phyloP scores from a whole-genome alignment of 768 basidiomycete genomes.

The Mycena pura region DNA sequence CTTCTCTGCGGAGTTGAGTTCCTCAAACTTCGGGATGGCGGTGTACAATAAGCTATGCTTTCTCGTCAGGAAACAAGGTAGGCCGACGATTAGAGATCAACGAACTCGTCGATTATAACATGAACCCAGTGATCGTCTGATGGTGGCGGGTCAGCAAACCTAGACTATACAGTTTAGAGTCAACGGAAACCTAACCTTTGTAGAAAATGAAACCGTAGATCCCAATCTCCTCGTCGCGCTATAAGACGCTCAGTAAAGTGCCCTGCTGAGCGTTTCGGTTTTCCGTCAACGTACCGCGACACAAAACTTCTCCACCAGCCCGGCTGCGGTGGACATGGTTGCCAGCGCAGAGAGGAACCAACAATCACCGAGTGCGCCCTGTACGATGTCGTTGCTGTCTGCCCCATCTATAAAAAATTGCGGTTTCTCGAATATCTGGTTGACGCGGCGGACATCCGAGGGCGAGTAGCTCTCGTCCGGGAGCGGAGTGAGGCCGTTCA shows the following conservation, averaged over 20 bases:
- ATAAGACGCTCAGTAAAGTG: neutral
- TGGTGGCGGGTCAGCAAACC: neutral
- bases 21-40: slow-evolving; percentile 58
- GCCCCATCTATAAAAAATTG: slow-evolving; percentile 54
- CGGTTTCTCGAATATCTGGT: slow-evolving; percentile 58
- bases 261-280: neutral
- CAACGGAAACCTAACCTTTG: slow-evolving; percentile 43
- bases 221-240: slow-evolving; percentile 59
- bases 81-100: neutral
- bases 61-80: neutral
- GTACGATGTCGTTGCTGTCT: slow-evolving; percentile 51
- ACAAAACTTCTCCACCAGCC: slow-evolving; percentile 58
- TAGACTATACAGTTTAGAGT: too few relatives aligned
- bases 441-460: slow-evolving; percentile 51
- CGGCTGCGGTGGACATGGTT: slow-evolving; percentile 49
- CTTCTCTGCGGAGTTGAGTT: slow-evolving; percentile 46
- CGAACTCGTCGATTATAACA: slow-evolving; percentile 64
- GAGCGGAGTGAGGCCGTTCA: neutral
- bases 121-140: slow-evolving; percentile 46
- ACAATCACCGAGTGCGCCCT: slow-evolving; percentile 57
- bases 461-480: slow-evolving; percentile 21
- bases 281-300: slow-evolving; percentile 47
- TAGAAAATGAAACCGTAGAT: slow-evolving; percentile 67
- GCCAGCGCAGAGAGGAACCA: slow-evolving; percentile 61
- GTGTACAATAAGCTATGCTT: slow-evolving; percentile 52